These are phyloP conservation scores for Xylaria grammica DNA, from an alignment of 495 filamentous ascomycete species.

Conservation along the genomic window DNA sequence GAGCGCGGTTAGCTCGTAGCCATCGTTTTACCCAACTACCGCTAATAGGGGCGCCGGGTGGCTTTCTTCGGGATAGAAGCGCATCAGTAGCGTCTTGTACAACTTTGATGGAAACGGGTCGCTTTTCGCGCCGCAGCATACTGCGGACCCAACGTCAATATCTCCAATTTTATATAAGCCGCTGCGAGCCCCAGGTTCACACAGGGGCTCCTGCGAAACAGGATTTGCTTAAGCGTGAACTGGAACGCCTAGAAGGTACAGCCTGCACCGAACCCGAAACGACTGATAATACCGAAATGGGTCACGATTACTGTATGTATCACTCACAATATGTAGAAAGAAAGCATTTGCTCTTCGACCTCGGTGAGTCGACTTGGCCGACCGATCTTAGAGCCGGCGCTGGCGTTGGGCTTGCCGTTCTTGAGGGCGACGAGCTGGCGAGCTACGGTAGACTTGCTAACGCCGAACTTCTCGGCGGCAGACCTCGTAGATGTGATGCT, in stretches of 20 bases:
- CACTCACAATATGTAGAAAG: constrained; percentile 19
- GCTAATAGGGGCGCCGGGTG: not conserved
- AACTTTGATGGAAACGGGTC: constrained; percentile 6
- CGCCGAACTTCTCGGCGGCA: constrained; percentile 10
- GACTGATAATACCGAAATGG: no score
- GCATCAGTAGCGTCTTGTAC: constrained; percentile 19
- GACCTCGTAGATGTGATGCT: constrained; percentile 5
- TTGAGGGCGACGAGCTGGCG: constrained; percentile 14
- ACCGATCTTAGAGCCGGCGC: not conserved
- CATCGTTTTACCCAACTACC: constrained; percentile 9
- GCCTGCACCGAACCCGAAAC: no score
- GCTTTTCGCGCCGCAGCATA: constrained; percentile 18
- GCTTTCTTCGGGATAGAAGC: not conserved
- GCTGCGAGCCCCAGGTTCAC: not conserved
- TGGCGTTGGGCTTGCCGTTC: not conserved
- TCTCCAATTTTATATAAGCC: not conserved
- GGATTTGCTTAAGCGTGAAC: no score
- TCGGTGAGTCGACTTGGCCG: constrained; percentile 17
- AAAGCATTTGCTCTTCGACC: constrained; percentile 14
- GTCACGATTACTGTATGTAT: no score
- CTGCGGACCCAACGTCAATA: not conserved
- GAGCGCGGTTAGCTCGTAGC: constrained; percentile 6
- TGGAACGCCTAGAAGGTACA: no score
- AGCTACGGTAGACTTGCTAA: constrained; percentile 14
- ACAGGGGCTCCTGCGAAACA: no score